Conservation (phyloP, 208 protist species). For the Vickermania ingenoplastis region DNA sequence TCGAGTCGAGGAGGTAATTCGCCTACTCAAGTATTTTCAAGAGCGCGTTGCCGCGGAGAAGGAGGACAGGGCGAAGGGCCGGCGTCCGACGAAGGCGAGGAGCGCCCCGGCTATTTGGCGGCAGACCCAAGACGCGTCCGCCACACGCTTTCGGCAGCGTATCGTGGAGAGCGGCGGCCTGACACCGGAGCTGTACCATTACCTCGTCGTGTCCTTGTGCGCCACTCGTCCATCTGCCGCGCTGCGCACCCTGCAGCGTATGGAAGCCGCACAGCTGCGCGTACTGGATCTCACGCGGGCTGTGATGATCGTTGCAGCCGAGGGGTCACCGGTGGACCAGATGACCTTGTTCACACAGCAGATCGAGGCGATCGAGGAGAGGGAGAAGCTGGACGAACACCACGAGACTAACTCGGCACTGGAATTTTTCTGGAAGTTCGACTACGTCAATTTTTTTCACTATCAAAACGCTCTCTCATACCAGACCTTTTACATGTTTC, state of each 20-base stretch:
- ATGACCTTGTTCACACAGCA: conserved; percentile 49
- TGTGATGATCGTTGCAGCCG: conserved; percentile 40
- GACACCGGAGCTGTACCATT: conserved; percentile 84
- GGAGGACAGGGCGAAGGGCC: conserved; percentile 6
- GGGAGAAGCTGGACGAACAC: conserved; percentile 43
- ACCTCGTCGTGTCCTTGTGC: conserved; percentile 61
- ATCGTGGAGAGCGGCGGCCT: conserved; percentile 48
- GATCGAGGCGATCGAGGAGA: conserved; percentile 28
- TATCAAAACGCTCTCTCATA: conserved; percentile 57
- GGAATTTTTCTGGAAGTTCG: conserved; percentile 78
- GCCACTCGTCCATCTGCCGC: conserved; percentile 47
- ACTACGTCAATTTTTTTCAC: conserved; percentile 71
- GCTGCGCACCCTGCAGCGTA: conserved; percentile 58
- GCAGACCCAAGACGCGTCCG: conserved; percentile 34
- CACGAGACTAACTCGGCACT: conserved; percentile 37
- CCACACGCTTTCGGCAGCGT: conserved; percentile 32
- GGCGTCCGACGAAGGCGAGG: neutral
- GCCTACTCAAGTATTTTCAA: conserved; percentile 49
- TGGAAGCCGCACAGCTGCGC: conserved; percentile 48
- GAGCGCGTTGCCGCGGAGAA: conserved; percentile 30
- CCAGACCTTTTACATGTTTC: conserved; percentile 37
- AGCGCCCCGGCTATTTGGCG: conserved; percentile 49
- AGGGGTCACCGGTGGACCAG: conserved; percentile 33
- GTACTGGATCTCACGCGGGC: conserved; percentile 68
- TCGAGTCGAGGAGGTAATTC: conserved; percentile 30